Base-by-base conservation (phyloP, 345 rosid species). In the Anastatica hierochuntica region DNA sequence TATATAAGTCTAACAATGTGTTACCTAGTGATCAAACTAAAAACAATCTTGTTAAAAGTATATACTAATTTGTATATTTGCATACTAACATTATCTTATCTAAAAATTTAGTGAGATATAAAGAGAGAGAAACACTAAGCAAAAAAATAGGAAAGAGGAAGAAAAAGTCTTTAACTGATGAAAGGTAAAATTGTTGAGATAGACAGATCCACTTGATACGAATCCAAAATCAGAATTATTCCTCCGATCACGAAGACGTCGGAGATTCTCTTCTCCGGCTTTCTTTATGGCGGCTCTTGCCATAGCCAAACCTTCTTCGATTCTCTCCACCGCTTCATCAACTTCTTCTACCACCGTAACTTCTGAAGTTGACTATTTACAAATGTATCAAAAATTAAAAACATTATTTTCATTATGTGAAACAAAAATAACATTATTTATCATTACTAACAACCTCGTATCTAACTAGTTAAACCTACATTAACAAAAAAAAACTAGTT, bases 271-370 rank as follows among this genome's bases (percentile, higher is more conserved):
- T 64, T 64, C 69, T 49, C 71, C 59, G 4, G 85, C 90, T 35
- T 34, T 36, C 9, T 43, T 53, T 39, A 85, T 82, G 10, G 85
- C 80, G 4, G 76, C 82, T 62, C 95, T 74, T 1, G 95, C 79
- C 44, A 63, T 75, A 4, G 83, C 83, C 34, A 85, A 58, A 0
- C 80, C 81, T 49, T 71, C 77, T 61, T 86, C 86, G 23, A 73
- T 58, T 58, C 65, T 75, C 59, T 73, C 74, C 14, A 35, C 53
- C 59, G 60, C 60, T 52, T 58, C 54, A 48, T 60, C 60, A 5
- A 43, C 35, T 67, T 63, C 64, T 49, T 65, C 33, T 43, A 48
- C 49, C 38, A 58, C 69, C 20, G 10, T 24, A 58, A 27, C 65
- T 27, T 51, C 53, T 21, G 45, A n/a, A n/a, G n/a, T 34, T 14